phyloP scores from a whole-genome alignment of 306 rosid genomes.

The Glycyrrhiza uralensis region DNA sequence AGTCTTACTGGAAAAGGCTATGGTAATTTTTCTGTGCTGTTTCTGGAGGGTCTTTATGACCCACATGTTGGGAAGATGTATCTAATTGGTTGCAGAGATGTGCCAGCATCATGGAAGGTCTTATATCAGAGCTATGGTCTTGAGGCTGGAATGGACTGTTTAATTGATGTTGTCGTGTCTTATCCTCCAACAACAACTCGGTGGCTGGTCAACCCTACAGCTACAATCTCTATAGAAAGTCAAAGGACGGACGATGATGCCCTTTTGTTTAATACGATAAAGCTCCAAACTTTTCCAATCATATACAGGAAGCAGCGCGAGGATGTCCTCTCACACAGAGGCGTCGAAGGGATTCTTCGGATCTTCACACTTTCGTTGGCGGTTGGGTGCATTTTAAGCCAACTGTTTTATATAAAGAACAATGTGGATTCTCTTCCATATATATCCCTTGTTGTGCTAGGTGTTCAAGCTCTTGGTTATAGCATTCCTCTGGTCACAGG shows the following conservation, averaged over 20 bases:
- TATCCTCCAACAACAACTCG: conserved; percentile 84
- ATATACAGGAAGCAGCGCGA: conserved; percentile 74
- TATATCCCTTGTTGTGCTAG: conserved; percentile 71
- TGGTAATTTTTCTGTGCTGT: conserved; percentile 56
- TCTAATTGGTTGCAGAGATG: conserved; percentile 85
- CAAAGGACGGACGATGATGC: conserved; percentile 68
- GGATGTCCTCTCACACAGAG: conserved; percentile 72
- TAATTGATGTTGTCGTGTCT: conserved; percentile 62
- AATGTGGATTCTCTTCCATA: conserved; percentile 65
- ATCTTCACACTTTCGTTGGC: conserved; percentile 79
- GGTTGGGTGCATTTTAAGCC: conserved; percentile 67
- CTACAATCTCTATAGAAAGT: conserved; percentile 63
- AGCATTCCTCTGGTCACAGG: conserved; percentile 78
- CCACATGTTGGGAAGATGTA: conserved; percentile 81
- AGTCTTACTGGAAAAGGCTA: conserved; percentile 49
- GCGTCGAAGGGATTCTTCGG: conserved; percentile 72
- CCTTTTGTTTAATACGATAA: conserved; percentile 51
- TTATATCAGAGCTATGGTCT: conserved; percentile 65
- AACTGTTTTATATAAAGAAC: conserved; percentile 55
- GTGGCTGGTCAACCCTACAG: conserved; percentile 75
- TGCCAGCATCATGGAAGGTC: conserved; percentile 73
- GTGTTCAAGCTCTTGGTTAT: conserved; percentile 82
- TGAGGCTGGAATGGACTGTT: conserved; percentile 83
- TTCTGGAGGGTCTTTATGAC: conserved; percentile 83
- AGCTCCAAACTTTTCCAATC: conserved; percentile 62